Base-by-base conservation (phyloP, 805 yeast genomes). In the Candida schatavii region DNA sequence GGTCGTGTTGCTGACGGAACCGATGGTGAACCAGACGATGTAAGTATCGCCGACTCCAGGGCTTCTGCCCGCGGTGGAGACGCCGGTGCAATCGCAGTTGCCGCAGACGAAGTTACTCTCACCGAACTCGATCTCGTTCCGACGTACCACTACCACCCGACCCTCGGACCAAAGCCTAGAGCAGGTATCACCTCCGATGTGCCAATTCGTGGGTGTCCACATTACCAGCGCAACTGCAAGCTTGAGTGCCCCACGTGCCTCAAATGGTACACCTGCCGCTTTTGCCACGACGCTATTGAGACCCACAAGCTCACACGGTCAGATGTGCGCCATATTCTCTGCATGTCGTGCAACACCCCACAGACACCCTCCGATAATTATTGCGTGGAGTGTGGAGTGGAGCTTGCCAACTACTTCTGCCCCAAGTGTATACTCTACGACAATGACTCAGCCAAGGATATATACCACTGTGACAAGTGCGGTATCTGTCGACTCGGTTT, bases 151-250 rank as follows among this genome's bases (percentile, higher is more conserved):
- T 71, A 74, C 49, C 52, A 61, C 23, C 63, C 62, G 10, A n/a
- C n/a, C n/a, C n/a, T n/a, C n/a, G n/a, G n/a, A n/a, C n/a, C n/a
- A n/a, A n/a, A n/a, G n/a, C n/a, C n/a, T n/a, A n/a, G n/a, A n/a
- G n/a, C n/a, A n/a, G n/a, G n/a, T n/a, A n/a, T n/a, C n/a, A n/a
- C n/a, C n/a, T n/a, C n/a, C n/a, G n/a, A n/a, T n/a, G n/a, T n/a
- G n/a, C n/a, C n/a, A n/a, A n/a, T n/a, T n/a, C n/a, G n/a, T n/a
- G 97, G 97, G 2, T 90, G 97, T 57, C 66, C 65, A 17, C 97
- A 90, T 62, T 90, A 90, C 62, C 85, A 80, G 54, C 67, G 95
- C 26, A 82, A 83, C 46, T 88, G 96, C 64, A 88, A 89, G 57
- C 61, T 86, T 38, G 93, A 87, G 54, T 90, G 97, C 56, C 74